Conservation (phyloP, 1,284 basidiomycete species). For the Marasmius fiardii region DNA sequence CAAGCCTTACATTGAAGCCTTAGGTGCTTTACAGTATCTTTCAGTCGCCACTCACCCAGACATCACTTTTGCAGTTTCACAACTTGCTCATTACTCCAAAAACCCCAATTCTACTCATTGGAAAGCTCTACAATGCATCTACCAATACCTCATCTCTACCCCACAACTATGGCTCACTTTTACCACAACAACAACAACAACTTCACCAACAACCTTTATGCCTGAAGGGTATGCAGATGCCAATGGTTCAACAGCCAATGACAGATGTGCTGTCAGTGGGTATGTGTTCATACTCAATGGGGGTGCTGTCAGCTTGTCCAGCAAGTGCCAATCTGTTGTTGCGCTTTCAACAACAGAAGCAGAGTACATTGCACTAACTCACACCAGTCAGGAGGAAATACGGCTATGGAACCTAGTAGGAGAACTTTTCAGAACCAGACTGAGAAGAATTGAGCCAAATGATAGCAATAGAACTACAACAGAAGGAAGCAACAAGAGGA, state of each 20-base stretch:
- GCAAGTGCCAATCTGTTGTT: conserved; percentile 18
- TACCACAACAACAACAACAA: neutral
- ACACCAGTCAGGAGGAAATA: conserved; percentile 17
- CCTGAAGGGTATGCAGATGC: conserved; percentile 22
- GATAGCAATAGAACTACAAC: no score
- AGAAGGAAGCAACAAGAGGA: no score
- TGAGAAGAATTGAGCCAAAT: no score
- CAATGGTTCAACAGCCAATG: conserved; percentile 22
- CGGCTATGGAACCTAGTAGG: conserved; percentile 14
- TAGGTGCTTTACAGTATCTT: conserved; percentile 2
- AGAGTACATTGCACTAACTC: conserved; percentile 22
- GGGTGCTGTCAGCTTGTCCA: conserved; percentile 21
- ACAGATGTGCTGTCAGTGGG: conserved; percentile 22
- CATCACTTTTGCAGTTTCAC: conserved; percentile 5
- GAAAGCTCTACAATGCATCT: neutral
- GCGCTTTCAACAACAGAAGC: conserved; percentile 23
- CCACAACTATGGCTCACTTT: neutral
- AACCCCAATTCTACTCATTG: neutral
- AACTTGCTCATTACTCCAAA: neutral
- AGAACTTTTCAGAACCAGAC: neutral
- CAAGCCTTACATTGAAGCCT: neutral
- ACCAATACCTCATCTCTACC: neutral
- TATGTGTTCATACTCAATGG: conserved; percentile 20
- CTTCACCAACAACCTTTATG: neutral
- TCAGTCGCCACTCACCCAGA: conserved; percentile 1